phyloP scores from a whole-genome alignment of 2,329 filamentous ascomycete genomes.

The Bipolaris cookei region DNA sequence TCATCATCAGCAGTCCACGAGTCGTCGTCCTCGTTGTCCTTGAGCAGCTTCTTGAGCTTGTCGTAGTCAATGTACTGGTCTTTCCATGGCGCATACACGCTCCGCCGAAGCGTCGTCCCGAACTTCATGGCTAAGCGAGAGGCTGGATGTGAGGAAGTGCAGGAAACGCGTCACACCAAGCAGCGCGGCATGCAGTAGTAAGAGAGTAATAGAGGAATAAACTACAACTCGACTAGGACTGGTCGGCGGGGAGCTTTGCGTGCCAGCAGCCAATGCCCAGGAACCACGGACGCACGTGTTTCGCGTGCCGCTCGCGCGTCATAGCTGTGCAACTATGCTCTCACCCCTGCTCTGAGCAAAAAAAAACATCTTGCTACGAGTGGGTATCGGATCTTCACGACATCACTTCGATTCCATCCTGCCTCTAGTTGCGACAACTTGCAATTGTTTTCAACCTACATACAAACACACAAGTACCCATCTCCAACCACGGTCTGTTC shows the following conservation, averaged over 20 bases:
- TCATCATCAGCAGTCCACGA: constrained; percentile 94
- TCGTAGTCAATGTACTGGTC: constrained; percentile 94
- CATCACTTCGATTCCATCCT: not conserved
- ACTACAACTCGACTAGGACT: constrained; percentile 5
- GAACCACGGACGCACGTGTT: constrained; percentile 15
- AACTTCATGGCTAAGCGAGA: constrained; percentile 75
- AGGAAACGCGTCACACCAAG: constrained; percentile 13
- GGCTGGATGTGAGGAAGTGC: not conserved
- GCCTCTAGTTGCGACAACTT: not conserved
- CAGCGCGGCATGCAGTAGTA: constrained; percentile 16
- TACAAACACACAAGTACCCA: not conserved
- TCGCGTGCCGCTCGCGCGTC: constrained; percentile 12
- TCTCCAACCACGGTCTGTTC: not conserved
- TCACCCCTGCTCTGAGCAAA: not conserved
- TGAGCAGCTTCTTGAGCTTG: constrained; percentile 87
- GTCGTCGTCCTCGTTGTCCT: constrained; percentile 69
- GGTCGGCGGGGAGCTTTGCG: constrained; percentile 13
- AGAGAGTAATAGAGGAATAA: not conserved
- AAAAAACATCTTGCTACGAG: not conserved
- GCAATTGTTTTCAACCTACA: not conserved
- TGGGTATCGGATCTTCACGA: not conserved
- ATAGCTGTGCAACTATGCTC: constrained; percentile 11
- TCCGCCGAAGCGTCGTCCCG: constrained; percentile 81
- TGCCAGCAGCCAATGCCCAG: constrained; percentile 16
- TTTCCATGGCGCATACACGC: constrained; percentile 86